Evolutionary conservation across 2,329 filamentous ascomycete species (phyloP).

Genomic region (Stromatinia cepivora): DNA sequence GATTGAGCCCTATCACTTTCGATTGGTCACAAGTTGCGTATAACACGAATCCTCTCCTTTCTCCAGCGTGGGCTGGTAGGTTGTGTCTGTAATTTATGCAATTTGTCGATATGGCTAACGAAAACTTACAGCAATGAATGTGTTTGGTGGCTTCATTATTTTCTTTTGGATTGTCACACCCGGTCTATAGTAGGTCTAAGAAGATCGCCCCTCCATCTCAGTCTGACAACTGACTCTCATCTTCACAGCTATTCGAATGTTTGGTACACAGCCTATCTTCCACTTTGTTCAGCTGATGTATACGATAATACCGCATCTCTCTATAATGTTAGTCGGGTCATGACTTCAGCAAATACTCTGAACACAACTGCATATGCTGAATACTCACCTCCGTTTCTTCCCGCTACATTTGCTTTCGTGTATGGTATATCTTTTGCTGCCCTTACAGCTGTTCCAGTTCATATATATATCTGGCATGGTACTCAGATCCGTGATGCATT

Average conservation of each 20-base stretch:
- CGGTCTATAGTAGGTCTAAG: constrained; percentile 51
- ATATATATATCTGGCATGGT: constrained; percentile 67
- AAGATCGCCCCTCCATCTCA: too few relatives aligned
- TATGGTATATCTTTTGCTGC: constrained; percentile 74
- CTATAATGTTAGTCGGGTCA: constrained; percentile 65
- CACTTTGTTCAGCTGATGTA: constrained; percentile 67
- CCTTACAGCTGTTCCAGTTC: constrained; percentile 66
- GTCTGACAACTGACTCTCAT: not conserved
- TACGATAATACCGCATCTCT: constrained; percentile 70
- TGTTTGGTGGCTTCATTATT: constrained; percentile 62
- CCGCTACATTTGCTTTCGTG: constrained; percentile 67
- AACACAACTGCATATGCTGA: constrained; percentile 64
- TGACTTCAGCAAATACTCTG: constrained; percentile 62
- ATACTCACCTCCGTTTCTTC: constrained; percentile 71
- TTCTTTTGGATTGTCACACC: constrained; percentile 63
- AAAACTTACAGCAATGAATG: constrained; percentile 61
- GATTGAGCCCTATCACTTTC: constrained; percentile 54
- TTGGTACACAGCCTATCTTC: constrained; percentile 65
- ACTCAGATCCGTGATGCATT: constrained; percentile 57
- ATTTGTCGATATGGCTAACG: not conserved
- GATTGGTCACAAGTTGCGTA: constrained; percentile 68
- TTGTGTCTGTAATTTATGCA: not conserved
- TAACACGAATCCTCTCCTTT: constrained; percentile 45
- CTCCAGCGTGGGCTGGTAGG: constrained; percentile 58
- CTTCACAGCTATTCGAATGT: constrained; percentile 53